phyloP scores from a whole-genome alignment of 192 early-diverging fungal species.

The Coemansia asiatica region DNA sequence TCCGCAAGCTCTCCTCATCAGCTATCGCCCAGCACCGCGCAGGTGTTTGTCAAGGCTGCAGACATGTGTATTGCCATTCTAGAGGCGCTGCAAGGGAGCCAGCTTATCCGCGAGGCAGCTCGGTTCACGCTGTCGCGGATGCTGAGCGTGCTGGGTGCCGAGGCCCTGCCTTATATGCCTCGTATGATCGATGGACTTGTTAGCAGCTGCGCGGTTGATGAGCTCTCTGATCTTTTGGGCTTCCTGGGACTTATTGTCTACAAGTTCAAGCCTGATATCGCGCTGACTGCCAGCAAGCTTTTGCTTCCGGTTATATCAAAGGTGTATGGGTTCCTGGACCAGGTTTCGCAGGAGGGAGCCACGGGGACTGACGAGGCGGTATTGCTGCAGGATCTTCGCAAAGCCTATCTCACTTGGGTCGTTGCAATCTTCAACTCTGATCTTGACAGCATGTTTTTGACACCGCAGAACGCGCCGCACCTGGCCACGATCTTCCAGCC shows the following conservation, averaged over 20 bases:
- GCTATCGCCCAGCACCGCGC: slow-evolving; percentile 45
- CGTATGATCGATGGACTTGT: slow-evolving; percentile 76
- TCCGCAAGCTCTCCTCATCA: slow-evolving; percentile 38
- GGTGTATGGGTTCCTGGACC: slow-evolving; percentile 82
- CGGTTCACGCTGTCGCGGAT: slow-evolving; percentile 82
- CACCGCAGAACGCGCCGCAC: slow-evolving; percentile 60
- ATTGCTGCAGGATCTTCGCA: slow-evolving; percentile 72
- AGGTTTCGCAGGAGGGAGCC: slow-evolving; percentile 59
- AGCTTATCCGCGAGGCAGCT: slow-evolving; percentile 68
- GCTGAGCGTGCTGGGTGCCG: slow-evolving; percentile 81
- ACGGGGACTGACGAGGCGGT: slow-evolving; percentile 86
- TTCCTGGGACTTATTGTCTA: slow-evolving; percentile 82
- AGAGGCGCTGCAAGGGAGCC: slow-evolving; percentile 61
- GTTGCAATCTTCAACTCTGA: slow-evolving; percentile 76
- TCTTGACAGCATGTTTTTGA: slow-evolving; percentile 74
- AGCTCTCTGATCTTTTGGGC: slow-evolving; percentile 82
- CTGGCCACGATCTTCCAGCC: slow-evolving; percentile 39
- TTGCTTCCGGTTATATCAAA: slow-evolving; percentile 77
- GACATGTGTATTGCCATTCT: slow-evolving; percentile 73
- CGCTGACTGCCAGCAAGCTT: slow-evolving; percentile 58
- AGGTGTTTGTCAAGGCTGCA: slow-evolving; percentile 78
- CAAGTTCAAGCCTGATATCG: slow-evolving; percentile 79
- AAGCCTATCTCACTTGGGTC: slow-evolving; percentile 80
- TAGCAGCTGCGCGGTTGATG: slow-evolving; percentile 70
- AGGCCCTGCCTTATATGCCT: slow-evolving; percentile 78